Evolutionary conservation across 495 filamentous ascomycete genomes (phyloP).

Genomic region (Aspergillus indologenus): DNA sequence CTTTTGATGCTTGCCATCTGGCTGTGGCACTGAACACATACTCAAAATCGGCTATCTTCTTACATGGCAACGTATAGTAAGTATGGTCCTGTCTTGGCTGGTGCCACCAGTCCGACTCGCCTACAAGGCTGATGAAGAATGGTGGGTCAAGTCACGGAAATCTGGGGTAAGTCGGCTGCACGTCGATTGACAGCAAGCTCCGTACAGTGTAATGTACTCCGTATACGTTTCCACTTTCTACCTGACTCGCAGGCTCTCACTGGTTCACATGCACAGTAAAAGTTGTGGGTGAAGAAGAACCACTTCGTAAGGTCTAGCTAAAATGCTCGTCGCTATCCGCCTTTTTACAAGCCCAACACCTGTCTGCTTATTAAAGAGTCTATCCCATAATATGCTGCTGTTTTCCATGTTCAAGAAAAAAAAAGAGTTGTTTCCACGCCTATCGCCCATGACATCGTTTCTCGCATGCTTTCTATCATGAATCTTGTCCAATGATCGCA

Average conservation of each 20-base stretch:
- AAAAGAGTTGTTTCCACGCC: slow-evolving; percentile 10
- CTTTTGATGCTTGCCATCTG: no score
- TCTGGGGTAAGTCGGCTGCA: background rate
- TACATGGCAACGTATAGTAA: no score
- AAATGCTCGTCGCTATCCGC: slow-evolving; percentile 1
- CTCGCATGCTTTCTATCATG: slow-evolving; percentile 8
- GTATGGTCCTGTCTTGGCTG: background rate
- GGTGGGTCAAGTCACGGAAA: background rate
- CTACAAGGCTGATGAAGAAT: background rate
- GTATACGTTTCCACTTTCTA: no score
- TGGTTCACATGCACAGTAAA: no score
- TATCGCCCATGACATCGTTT: slow-evolving; percentile 19
- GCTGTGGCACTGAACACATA: no score
- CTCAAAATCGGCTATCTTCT: no score
- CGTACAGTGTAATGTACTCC: no score
- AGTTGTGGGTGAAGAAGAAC: no score
- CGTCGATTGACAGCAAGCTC: background rate
- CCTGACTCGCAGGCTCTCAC: no score
- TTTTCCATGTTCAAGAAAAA: slow-evolving; percentile 5
- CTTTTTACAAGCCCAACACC: slow-evolving; percentile 7
- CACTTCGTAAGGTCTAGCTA: background rate
- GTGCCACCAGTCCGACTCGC: background rate
- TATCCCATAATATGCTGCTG: background rate
- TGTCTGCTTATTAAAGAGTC: slow-evolving; percentile 14
- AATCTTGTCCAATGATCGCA: slow-evolving; percentile 1